Conservation (phyloP, 306 rosid genomes). For the Rosa persica region DNA sequence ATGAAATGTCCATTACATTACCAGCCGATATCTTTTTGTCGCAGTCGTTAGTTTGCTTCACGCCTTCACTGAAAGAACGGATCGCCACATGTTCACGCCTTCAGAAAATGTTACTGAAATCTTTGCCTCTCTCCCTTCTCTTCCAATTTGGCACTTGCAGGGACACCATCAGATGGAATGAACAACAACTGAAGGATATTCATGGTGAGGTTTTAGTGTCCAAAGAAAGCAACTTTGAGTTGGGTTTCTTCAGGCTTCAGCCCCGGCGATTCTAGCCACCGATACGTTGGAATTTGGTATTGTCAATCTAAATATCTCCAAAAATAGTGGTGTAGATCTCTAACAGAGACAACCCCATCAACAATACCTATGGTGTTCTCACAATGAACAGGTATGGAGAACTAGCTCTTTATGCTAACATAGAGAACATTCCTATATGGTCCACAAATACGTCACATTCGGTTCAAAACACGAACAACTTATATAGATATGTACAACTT, state of each 20-base stretch:
- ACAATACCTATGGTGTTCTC: slow-evolving; percentile 17
- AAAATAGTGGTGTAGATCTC: slow-evolving; percentile 41
- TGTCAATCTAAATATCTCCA: background rate
- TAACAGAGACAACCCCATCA: slow-evolving; percentile 16
- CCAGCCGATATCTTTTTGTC: no score
- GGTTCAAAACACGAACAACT: background rate
- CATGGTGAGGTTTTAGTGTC: slow-evolving; percentile 46
- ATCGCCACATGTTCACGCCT: no score
- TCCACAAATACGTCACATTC: slow-evolving; percentile 5
- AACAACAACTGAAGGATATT: slow-evolving; percentile 24
- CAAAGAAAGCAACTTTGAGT: slow-evolving; percentile 33
- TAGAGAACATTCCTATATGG: background rate
- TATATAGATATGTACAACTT: background rate
- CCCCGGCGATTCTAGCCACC: background rate
- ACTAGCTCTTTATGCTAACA: background rate
- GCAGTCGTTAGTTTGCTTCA: no score
- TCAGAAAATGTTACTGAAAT: background rate
- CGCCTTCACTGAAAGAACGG: no score
- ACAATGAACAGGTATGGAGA: slow-evolving; percentile 1
- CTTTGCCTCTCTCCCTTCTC: background rate
- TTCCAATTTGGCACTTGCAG: background rate
- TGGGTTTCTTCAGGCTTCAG: slow-evolving; percentile 58
- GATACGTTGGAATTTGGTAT: slow-evolving; percentile 45
- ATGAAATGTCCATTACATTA: no score
- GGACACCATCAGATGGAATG: background rate